phyloP scores from a whole-genome alignment of 345 rosid species.

The Luvunga scandens region DNA sequence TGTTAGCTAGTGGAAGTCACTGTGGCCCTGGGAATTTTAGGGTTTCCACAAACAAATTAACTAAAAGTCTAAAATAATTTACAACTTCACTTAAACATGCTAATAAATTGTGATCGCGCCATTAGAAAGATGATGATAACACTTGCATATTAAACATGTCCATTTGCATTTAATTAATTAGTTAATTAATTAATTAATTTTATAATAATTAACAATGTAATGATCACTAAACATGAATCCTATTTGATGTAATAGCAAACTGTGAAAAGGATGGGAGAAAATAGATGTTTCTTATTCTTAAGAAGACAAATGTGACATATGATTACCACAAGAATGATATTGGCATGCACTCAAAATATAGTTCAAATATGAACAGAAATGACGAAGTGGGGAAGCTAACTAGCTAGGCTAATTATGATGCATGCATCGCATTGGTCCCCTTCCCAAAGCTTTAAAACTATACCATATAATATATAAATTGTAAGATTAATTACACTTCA shows the following conservation, averaged over 20 bases:
- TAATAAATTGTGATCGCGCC: no score
- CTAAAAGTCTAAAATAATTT: no score
- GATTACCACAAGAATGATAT: background rate
- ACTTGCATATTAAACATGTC: no score
- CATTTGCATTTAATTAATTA: no score
- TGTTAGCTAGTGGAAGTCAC: conserved; percentile 7
- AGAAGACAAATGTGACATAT: conserved; percentile 5
- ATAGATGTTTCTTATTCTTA: background rate
- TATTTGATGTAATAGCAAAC: background rate
- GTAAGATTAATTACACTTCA: background rate
- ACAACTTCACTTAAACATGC: no score
- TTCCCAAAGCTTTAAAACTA: background rate
- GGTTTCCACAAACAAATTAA: background rate
- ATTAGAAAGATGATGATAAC: no score
- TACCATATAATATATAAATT: background rate
- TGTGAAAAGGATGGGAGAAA: background rate
- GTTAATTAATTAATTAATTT: no score
- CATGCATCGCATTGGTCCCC: background rate
- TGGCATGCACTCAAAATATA: conserved; percentile 9
- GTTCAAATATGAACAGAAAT: conserved; percentile 1
- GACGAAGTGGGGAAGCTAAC: background rate
- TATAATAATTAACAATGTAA: no score
- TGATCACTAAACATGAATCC: background rate
- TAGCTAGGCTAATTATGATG: background rate
- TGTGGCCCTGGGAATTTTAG: conserved; percentile 10